These are phyloP conservation scores for Emericellopsis atlantica DNA, from an alignment of 2,329 filamentous ascomycete genomes.

Conservation along the genomic window DNA sequence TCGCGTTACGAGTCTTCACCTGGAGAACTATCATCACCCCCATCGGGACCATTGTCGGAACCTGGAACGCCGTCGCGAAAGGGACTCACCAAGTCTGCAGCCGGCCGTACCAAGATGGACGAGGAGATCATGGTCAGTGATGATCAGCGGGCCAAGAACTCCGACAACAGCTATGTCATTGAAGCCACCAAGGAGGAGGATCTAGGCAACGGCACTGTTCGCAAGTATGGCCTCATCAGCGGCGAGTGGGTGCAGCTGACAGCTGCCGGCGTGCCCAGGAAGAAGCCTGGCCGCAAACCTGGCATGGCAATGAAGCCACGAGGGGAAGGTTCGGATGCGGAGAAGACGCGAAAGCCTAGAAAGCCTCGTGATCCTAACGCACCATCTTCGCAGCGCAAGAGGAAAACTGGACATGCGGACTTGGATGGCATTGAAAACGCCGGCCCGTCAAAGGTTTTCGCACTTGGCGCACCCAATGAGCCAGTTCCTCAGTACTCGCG, in stretches of 20 bases:
- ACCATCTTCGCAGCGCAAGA: constrained; percentile 38
- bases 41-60: constrained; percentile 35
- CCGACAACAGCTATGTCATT: not conserved
- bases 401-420: constrained; percentile 31
- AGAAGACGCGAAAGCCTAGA: constrained; percentile 38
- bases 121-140: constrained; percentile 37
- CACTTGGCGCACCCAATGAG: constrained; percentile 1
- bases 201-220: constrained; percentile 9
- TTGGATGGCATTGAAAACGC: constrained; percentile 15
- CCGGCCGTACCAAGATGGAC: constrained; percentile 1
- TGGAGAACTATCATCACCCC: constrained; percentile 37
- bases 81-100: no score
- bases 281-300: constrained; percentile 55
- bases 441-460: constrained; percentile 6
- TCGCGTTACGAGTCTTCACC: constrained; percentile 31
- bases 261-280: constrained; percentile 44
- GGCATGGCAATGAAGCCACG: constrained; percentile 38
- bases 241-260: constrained; percentile 35
- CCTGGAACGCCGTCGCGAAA: constrained; percentile 28
- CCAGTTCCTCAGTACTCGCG: not conserved
- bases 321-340: constrained; percentile 11
- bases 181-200: constrained; percentile 5
- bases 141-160: constrained; percentile 12
- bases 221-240: constrained; percentile 21
- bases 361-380: constrained; percentile 49